A percentile compares a stretch with the other conserved stretches of the same genome.
phyloP scores from a whole-genome alignment of 1,284 basidiomycete genomes.

The Takashimella tepidaria region DNA sequence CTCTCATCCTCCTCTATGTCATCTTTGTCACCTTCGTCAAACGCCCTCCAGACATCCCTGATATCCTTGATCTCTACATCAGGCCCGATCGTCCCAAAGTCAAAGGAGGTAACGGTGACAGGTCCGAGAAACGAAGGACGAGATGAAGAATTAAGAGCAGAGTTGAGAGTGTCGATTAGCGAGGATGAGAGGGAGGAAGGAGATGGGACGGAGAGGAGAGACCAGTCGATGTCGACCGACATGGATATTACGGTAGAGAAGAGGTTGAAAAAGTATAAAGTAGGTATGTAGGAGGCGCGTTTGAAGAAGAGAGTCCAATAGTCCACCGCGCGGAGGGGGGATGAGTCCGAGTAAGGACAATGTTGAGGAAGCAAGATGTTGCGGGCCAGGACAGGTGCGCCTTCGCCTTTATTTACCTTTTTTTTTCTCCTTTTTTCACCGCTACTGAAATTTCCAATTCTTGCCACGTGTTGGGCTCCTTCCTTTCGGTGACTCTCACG shows the following conservation, averaged over 20 bases:
- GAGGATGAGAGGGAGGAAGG: conserved; percentile 59
- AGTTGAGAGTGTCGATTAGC: conserved; percentile 74
- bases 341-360: too few relatives aligned
- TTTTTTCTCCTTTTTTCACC: too few relatives aligned
- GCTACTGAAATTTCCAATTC: too few relatives aligned
- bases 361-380: too few relatives aligned
- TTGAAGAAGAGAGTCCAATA: not conserved
- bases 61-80: conserved; percentile 87
- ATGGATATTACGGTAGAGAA: conserved; percentile 23
- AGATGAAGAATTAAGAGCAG: conserved; percentile 62
- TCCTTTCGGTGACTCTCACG: too few relatives aligned
- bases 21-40: conserved; percentile 62
- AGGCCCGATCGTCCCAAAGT: conserved; percentile 77
- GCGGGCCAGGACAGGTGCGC: too few relatives aligned
- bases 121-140: conserved; percentile 92
- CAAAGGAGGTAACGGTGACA: conserved; percentile 73
- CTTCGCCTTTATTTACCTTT: too few relatives aligned
- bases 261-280: not conserved
- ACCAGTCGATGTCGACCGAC: conserved; percentile 56
- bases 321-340: too few relatives aligned
- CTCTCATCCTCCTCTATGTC: conserved; percentile 52
- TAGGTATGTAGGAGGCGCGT: not conserved
- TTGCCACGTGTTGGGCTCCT: too few relatives aligned
- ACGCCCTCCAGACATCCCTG: conserved; percentile 89
- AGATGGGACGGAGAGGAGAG: conserved; percentile 40